Evolutionary conservation across 1,284 basidiomycete genomes (phyloP).

Genomic region (Malassezia restricta): DNA sequence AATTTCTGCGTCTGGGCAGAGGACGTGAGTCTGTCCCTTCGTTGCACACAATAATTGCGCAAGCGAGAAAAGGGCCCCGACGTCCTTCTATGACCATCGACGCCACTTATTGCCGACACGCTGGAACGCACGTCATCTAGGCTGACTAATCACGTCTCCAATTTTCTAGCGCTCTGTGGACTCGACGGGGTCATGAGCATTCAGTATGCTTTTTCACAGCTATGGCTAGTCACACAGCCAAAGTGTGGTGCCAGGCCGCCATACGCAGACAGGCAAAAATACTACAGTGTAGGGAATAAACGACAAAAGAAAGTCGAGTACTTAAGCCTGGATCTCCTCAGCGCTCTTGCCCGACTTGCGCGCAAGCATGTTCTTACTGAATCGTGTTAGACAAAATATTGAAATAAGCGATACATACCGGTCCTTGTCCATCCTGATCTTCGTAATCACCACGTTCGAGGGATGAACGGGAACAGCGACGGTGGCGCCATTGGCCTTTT

Average conservation of each 20-base stretch:
- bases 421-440: constrained; percentile 46
- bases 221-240: constrained; percentile 5
- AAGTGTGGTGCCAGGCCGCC: constrained; percentile 4
- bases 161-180: too few relatives aligned
- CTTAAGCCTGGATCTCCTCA: constrained; percentile 19
- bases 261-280: constrained; percentile 10
- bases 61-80: too few relatives aligned
- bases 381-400: not conserved
- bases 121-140: too few relatives aligned
- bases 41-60: too few relatives aligned
- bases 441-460: constrained; percentile 80
- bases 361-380: constrained; percentile 31
- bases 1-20: too few relatives aligned
- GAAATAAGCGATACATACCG: constrained; percentile 17
- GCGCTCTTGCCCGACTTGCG: constrained; percentile 37
- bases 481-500: constrained; percentile 94
- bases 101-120: too few relatives aligned
- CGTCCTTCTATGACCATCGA: too few relatives aligned
- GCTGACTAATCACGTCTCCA: too few relatives aligned
- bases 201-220: constrained; percentile 13
- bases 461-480: constrained; percentile 90
- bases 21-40: too few relatives aligned
- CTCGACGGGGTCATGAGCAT: not conserved
- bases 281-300: constrained; percentile 13
- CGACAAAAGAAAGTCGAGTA: not conserved